Percentiles rank a stretch among this genome's conserved stretches.
Conservation (phyloP, 2,329 filamentous ascomycete genomes). For the Phaeosphaeriaceae sp. region DNA sequence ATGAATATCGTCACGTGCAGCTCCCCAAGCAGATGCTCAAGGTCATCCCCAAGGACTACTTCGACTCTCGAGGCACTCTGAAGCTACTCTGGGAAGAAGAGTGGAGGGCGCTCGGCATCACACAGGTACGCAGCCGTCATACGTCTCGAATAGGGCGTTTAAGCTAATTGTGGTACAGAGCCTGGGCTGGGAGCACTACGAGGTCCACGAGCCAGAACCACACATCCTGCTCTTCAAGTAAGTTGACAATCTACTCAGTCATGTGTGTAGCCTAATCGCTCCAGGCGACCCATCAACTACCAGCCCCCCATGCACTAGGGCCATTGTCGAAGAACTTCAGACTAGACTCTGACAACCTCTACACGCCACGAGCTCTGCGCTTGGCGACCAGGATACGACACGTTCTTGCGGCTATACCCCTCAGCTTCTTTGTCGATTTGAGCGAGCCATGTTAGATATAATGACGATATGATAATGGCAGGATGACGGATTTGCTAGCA, state of each 20-base stretch:
- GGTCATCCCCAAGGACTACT: slow-evolving; percentile 92
- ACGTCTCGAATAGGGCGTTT: background rate
- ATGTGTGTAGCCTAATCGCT: slow-evolving; percentile 12
- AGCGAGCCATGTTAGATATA: slow-evolving; percentile 44
- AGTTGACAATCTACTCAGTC: slow-evolving; percentile 48
- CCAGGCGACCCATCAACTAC: slow-evolving; percentile 83
- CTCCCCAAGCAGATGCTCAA: slow-evolving; percentile 98
- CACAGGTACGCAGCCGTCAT: slow-evolving; percentile 71
- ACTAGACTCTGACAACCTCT: background rate
- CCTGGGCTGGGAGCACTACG: slow-evolving; percentile 98
- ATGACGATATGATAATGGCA: slow-evolving; percentile 49
- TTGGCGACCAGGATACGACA: slow-evolving; percentile 18
- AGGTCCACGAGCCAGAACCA: slow-evolving; percentile 97
- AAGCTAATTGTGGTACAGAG: slow-evolving; percentile 66
- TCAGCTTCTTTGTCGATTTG: slow-evolving; percentile 42
- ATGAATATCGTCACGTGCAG: slow-evolving; percentile 97
- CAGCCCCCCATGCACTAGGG: slow-evolving; percentile 67
- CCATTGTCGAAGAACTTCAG: slow-evolving; percentile 5
- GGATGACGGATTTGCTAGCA: slow-evolving; percentile 32
- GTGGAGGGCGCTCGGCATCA: slow-evolving; percentile 96
- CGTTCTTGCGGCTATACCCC: slow-evolving; percentile 27
- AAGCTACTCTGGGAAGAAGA: slow-evolving; percentile 98
- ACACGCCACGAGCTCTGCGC: slow-evolving; percentile 2
- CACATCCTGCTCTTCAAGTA: slow-evolving; percentile 99
- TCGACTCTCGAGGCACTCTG: slow-evolving; percentile 89